These are phyloP conservation scores for Scheffersomyces lignosus DNA, from an alignment of 805 yeast species.

Conservation along the genomic window DNA sequence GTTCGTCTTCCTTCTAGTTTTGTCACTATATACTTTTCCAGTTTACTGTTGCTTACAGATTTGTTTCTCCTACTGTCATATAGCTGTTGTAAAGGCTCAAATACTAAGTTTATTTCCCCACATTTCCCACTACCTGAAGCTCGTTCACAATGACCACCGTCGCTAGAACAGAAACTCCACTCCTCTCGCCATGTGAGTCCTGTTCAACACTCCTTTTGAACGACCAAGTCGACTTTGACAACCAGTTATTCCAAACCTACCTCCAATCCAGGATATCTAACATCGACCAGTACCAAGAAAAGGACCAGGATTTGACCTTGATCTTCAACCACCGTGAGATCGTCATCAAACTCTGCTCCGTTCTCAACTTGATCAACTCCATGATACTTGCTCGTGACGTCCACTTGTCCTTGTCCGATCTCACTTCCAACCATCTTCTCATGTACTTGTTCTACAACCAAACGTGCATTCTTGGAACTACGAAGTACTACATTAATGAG, in stretches of 20 bases:
- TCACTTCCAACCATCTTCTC: constrained; percentile 20
- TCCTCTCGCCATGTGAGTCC: constrained; percentile 20
- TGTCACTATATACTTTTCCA: no score
- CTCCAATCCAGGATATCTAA: constrained; percentile 5
- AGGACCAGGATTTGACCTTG: constrained; percentile 7
- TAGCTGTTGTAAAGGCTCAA: no score
- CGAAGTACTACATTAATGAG: constrained; percentile 14
- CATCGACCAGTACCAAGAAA: not conserved
- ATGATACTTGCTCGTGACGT: constrained; percentile 2
- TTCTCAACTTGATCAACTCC: constrained; percentile 14
- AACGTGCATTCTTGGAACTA: not conserved
- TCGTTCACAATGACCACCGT: not conserved
- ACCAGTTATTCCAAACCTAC: constrained; percentile 8
- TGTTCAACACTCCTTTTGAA: constrained; percentile 13
- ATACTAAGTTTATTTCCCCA: not conserved
- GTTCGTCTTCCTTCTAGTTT: no score
- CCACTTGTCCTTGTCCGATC: constrained; percentile 1
- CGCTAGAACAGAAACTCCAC: constrained; percentile 1
- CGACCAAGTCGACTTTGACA: constrained; percentile 8
- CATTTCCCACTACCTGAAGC: not conserved
- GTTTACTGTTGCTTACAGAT: no score
- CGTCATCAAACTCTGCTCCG: constrained; percentile 14
- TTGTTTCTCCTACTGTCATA: no score
- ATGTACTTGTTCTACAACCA: constrained; percentile 16
- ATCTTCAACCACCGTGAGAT: constrained; percentile 11